Conservation (phyloP, 1,284 basidiomycete genomes). For the Paramarasmius palmivorus region DNA sequence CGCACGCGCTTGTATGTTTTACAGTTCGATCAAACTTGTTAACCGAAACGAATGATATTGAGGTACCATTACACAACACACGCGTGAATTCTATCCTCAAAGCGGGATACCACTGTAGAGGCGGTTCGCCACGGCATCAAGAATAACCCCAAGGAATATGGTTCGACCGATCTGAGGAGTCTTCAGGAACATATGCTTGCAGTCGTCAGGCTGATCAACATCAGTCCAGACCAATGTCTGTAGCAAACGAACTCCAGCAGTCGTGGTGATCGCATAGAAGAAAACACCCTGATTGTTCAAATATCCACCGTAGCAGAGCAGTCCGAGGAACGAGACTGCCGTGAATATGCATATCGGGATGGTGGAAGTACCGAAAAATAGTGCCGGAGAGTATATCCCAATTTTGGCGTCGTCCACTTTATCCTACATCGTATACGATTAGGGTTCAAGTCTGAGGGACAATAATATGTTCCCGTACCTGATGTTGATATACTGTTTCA, state of each 20-base stretch:
- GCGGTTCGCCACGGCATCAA: slow-evolving; percentile 6
- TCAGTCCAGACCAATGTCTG: slow-evolving; percentile 15
- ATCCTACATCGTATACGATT: slow-evolving; percentile 20
- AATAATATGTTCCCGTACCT: slow-evolving; percentile 10
- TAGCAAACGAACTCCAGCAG: slow-evolving; percentile 14
- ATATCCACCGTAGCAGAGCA: slow-evolving; percentile 21
- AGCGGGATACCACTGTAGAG: no score
- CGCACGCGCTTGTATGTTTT: no score
- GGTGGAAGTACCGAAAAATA: slow-evolving; percentile 22
- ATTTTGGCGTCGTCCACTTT: slow-evolving; percentile 26
- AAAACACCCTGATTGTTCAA: slow-evolving; percentile 22
- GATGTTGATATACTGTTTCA: slow-evolving; percentile 32
- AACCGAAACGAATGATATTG: no score
- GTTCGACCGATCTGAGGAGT: slow-evolving; percentile 23
- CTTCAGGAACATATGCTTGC: slow-evolving; percentile 19
- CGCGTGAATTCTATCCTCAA: no score
- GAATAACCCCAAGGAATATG: slow-evolving; percentile 18
- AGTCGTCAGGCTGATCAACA: slow-evolving; percentile 19
- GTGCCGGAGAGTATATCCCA: slow-evolving; percentile 25
- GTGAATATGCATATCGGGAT: slow-evolving; percentile 23
- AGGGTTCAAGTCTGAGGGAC: not conserved
- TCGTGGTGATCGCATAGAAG: slow-evolving; percentile 20
- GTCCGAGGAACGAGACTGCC: slow-evolving; percentile 20
- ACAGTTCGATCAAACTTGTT: no score
- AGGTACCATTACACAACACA: no score